Conservation (phyloP, 1,139 yeast genomes). For the Petasospora fabianii region DNA sequence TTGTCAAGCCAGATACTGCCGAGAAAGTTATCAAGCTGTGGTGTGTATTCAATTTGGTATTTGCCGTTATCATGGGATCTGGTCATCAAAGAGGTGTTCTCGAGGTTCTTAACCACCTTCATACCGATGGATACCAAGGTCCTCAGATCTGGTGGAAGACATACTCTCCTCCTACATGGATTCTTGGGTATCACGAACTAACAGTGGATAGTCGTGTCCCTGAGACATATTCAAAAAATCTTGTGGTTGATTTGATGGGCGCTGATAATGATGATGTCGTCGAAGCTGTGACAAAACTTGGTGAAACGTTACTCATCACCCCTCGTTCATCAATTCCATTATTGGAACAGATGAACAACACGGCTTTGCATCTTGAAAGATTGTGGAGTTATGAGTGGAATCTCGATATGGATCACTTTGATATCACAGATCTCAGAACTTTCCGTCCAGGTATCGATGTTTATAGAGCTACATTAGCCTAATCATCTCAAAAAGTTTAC, state of each 20-base stretch:
- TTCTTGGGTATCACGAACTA: constrained; percentile 45
- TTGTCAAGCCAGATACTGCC: constrained; percentile 22
- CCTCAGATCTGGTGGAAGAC: constrained; percentile 89
- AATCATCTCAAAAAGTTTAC: not conserved
- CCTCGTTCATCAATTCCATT: constrained; percentile 44
- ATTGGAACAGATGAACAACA: constrained; percentile 20
- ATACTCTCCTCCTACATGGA: constrained; percentile 90
- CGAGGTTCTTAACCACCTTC: constrained; percentile 49
- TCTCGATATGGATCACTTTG: constrained; percentile 68
- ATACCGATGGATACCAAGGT: constrained; percentile 23
- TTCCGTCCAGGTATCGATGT: constrained; percentile 51
- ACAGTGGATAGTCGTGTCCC: constrained; percentile 28
- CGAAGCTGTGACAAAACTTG: constrained; percentile 24
- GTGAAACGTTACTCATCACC: constrained; percentile 36
- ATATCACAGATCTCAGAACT: constrained; percentile 40
- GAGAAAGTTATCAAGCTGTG: constrained; percentile 41
- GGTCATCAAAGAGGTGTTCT: constrained; percentile 90
- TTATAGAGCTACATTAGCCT: constrained; percentile 22
- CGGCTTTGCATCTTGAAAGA: constrained; percentile 25
- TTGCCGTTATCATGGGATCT: constrained; percentile 70
- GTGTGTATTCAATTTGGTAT: constrained; percentile 58
- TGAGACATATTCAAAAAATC: constrained; percentile 24
- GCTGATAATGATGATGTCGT: constrained; percentile 28
- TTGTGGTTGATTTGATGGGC: constrained; percentile 38
- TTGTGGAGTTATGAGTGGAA: constrained; percentile 49